Percentiles rank a stretch among this genome's conserved stretches.
Conservation (phyloP, 75 land plant species). For the Chamaecyparis obtusa region DNA sequence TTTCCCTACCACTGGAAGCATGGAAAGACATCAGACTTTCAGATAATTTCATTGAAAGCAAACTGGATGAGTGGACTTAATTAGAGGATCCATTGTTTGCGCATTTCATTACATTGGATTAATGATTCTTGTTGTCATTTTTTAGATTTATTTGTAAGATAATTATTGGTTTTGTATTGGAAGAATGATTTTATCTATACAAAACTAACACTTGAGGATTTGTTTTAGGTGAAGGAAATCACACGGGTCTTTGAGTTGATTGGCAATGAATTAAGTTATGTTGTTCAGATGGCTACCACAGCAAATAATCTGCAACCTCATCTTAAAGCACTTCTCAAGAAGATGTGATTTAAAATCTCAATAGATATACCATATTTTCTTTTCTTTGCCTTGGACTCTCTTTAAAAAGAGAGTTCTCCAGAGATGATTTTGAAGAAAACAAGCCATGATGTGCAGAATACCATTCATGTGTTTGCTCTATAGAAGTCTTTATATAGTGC, state of each 20-base stretch:
- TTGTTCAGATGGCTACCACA: constrained; percentile 75
- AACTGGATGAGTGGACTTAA: neutral
- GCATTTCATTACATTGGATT: neutral
- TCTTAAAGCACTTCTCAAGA: constrained; percentile 62
- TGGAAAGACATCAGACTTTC: neutral
- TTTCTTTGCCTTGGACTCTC: neutral
- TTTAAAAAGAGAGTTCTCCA: no score
- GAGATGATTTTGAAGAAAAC: neutral
- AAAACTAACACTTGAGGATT: constrained; percentile 4
- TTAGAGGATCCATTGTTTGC: neutral
- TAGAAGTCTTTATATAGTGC: neutral
- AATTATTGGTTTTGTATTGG: neutral
- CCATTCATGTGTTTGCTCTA: neutral
- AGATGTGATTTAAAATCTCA: constrained; percentile 17
- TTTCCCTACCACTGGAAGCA: neutral
- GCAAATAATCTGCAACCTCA: constrained; percentile 57
- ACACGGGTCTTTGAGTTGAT: constrained; percentile 43
- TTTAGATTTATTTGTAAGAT: neutral
- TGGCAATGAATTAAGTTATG: constrained; percentile 61
- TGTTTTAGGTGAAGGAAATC: constrained; percentile 55
- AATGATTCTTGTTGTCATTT: neutral
- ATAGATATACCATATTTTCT: neutral
- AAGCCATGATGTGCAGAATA: neutral
- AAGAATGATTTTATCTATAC: neutral
- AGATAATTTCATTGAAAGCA: neutral